phyloP scores from a whole-genome alignment of 2,329 filamentous ascomycete species.

The Acarospora socialis region DNA sequence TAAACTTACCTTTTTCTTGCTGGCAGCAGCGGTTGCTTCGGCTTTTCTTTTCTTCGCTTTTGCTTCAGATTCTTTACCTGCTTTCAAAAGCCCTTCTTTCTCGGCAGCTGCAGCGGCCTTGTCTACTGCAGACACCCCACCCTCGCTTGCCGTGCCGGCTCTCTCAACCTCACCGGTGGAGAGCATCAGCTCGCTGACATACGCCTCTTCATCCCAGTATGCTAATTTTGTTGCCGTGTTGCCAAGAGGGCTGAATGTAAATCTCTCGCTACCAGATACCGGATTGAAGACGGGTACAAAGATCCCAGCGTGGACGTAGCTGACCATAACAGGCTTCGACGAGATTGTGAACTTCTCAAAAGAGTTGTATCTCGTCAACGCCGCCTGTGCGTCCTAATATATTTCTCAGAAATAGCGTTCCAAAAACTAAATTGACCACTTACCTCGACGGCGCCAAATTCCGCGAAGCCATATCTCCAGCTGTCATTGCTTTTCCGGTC shows the following conservation, averaged over 20 bases:
- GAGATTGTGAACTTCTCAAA: conserved; percentile 66
- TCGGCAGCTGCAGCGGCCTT: conserved; percentile 12
- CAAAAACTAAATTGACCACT: conserved; percentile 1
- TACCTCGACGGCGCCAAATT: conserved; percentile 58
- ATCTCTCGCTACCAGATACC: conserved; percentile 41
- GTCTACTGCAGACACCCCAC: conserved; percentile 7
- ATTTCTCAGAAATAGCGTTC: conserved; percentile 1
- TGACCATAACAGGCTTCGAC: conserved; percentile 54
- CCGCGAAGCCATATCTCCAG: conserved; percentile 71
- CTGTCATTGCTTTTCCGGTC: conserved; percentile 57
- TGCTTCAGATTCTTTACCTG: conserved; percentile 16
- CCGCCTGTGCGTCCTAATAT: conserved; percentile 52
- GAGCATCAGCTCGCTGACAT: conserved; percentile 50
- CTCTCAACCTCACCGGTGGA: conserved; percentile 34
- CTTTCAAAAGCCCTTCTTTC: conserved; percentile 12
- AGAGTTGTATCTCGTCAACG: conserved; percentile 55
- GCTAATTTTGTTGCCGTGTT: conserved; percentile 54
- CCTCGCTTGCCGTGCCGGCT: conserved; percentile 1
- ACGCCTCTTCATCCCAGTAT: conserved; percentile 65
- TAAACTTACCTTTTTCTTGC: conserved; percentile 14
- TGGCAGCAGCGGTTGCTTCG: conserved; percentile 22
- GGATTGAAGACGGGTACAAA: conserved; percentile 60
- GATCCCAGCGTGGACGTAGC: conserved; percentile 70
- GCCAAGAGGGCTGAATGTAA: conserved; percentile 56
- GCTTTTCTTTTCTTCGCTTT: conserved; percentile 34